A percentile compares a stretch with the other conserved stretches of the same genome.
phyloP scores from a whole-genome alignment of 441 rosid species.

The Jatropha podagrica region DNA sequence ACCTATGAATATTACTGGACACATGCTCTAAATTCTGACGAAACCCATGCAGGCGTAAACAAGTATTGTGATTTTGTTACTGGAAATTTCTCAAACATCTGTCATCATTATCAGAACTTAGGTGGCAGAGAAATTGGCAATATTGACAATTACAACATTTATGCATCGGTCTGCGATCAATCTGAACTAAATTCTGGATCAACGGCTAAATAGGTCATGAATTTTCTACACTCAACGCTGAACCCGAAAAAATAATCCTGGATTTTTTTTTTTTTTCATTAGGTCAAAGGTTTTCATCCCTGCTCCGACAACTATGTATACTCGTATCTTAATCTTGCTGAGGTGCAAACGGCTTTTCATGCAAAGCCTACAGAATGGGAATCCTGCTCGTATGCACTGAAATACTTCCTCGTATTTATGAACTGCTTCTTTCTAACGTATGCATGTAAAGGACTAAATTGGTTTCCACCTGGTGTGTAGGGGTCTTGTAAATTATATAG shows the following conservation, averaged over 20 bases:
- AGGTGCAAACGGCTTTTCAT: conserved; percentile 45
- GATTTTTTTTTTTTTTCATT: neutral
- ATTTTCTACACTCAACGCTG: neutral
- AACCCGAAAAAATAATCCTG: neutral
- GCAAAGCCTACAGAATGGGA: conserved; percentile 34
- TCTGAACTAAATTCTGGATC: conserved; percentile 5
- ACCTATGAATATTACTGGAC: conserved; percentile 36
- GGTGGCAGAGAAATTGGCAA: conserved; percentile 17
- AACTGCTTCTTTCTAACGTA: neutral
- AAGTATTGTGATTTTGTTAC: conserved; percentile 31
- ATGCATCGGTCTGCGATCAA: conserved; percentile 34
- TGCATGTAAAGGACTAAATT: neutral
- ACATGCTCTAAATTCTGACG: conserved; percentile 41
- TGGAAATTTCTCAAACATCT: conserved; percentile 23
- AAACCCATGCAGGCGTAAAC: conserved; percentile 33
- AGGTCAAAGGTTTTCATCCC: conserved; percentile 40
- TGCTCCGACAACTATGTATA: conserved; percentile 33
- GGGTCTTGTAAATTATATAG: conserved; percentile 22
- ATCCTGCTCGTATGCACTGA: conserved; percentile 32
- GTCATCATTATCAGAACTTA: conserved; percentile 12
- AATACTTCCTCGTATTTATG: neutral
- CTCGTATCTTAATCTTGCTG: conserved; percentile 37
- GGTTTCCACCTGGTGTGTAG: neutral
- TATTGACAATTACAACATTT: conserved; percentile 40
- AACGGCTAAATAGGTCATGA: conserved; percentile 16